Conservation (phyloP, 805 yeast genomes). For the Ogataea nakhonphanomensis region DNA sequence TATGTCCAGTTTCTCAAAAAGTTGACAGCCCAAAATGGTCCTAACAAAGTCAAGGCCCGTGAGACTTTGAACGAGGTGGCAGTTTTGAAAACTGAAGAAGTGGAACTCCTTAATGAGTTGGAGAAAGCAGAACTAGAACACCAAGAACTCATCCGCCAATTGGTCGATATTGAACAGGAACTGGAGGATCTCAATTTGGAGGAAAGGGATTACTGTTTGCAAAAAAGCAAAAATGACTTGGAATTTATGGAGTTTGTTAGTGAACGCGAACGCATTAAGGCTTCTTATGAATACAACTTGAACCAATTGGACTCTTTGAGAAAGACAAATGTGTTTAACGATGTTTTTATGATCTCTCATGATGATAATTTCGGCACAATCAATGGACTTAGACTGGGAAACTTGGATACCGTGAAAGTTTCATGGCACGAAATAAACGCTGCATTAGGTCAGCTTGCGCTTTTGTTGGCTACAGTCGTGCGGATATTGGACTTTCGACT, state of each 20-base stretch:
- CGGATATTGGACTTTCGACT: slow-evolving; percentile 54
- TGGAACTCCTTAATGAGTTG: slow-evolving; percentile 36
- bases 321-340: slow-evolving; percentile 76
- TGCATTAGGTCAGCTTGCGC: slow-evolving; percentile 80
- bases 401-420: slow-evolving; percentile 53
- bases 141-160: slow-evolving; percentile 44
- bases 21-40: slow-evolving; percentile 54
- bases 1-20: slow-evolving; percentile 72
- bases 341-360: slow-evolving; percentile 77
- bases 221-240: slow-evolving; percentile 54
- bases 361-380: slow-evolving; percentile 86
- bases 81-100: slow-evolving; percentile 40
- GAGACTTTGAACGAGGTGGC: slow-evolving; percentile 46
- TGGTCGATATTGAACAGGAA: slow-evolving; percentile 42
- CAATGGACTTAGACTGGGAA: slow-evolving; percentile 81
- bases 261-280: slow-evolving; percentile 60
- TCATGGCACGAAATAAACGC: slow-evolving; percentile 93
- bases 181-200: slow-evolving; percentile 36
- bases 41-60: slow-evolving; percentile 39
- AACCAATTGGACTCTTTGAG: slow-evolving; percentile 69
- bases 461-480: slow-evolving; percentile 63
- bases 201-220: slow-evolving; percentile 43
- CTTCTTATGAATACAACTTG: slow-evolving; percentile 58
- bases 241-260: slow-evolving; percentile 47
- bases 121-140: slow-evolving; percentile 42